A percentile compares a stretch with the other conserved stretches of the same genome.
These are phyloP conservation scores for Debaryomyces coudertii DNA, from an alignment of 1,139 yeast genomes.

Conservation along the genomic window DNA sequence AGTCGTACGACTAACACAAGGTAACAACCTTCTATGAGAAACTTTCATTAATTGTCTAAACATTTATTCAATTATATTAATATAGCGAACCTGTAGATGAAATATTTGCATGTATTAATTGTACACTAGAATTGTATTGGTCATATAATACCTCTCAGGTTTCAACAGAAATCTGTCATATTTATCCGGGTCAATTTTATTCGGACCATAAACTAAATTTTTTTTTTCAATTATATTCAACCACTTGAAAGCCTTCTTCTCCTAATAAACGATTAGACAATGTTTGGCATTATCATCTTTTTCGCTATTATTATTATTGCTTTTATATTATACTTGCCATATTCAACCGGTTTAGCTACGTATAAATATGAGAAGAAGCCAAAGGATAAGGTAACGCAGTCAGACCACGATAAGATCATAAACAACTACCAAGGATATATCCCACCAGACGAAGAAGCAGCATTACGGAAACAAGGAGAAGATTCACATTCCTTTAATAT, in stretches of 20 bases:
- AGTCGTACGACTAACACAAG: neutral
- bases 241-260: neutral
- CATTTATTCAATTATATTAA: neutral
- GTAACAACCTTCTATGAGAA: conserved; percentile 3
- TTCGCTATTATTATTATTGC: conserved; percentile 35
- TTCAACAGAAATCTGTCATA: neutral
- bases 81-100: neutral
- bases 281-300: conserved; percentile 19
- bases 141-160: neutral
- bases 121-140: neutral
- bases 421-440: conserved; percentile 31
- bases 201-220: neutral
- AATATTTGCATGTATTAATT: neutral
- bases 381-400: conserved; percentile 12
- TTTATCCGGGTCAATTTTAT: neutral
- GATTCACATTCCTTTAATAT: conserved; percentile 21
- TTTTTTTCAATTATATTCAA: neutral
- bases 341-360: conserved; percentile 41
- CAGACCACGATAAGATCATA: neutral
- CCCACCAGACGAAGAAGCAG: conserved; percentile 43
- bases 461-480: conserved; percentile 16
- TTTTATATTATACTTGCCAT: conserved; percentile 38
- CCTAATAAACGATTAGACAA: neutral
- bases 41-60: conserved; percentile 3
- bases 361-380: conserved; percentile 26